Percentiles rank a stretch among this genome's conserved stretches.
Evolutionary conservation across 192 early-diverging fungal genomes (phyloP).

Genomic region (Coemansia sp.): DNA sequence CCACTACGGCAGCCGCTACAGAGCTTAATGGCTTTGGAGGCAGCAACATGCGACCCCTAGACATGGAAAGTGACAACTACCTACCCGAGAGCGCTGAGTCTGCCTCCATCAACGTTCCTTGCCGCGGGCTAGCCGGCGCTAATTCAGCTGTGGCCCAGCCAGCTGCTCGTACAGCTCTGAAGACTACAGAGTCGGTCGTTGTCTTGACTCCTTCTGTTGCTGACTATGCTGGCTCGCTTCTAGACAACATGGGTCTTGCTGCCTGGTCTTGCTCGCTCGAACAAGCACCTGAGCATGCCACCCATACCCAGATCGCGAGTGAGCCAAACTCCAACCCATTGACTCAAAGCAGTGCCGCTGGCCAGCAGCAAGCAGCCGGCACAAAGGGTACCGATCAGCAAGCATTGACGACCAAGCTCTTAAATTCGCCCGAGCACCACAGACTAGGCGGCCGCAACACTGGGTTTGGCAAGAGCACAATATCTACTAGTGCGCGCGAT

Average conservation of each 20-base stretch:
- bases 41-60: neutral
- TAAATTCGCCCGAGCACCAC: conserved; percentile 35
- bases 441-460: conserved; percentile 13
- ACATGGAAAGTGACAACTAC: neutral
- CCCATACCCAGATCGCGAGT: neutral
- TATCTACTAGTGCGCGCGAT: neutral
- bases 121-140: neutral
- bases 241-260: conserved; percentile 16
- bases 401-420: neutral
- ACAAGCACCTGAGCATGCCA: neutral
- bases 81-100: neutral
- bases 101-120: neutral
- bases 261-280: conserved; percentile 5
- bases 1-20: neutral
- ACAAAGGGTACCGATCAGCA: neutral
- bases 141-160: neutral
- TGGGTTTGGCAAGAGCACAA: conserved; percentile 6
- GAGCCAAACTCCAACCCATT: neutral
- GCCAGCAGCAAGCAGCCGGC: neutral
- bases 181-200: neutral
- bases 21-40: neutral
- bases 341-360: neutral
- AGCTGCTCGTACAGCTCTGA: neutral
- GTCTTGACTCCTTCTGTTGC: conserved; percentile 25
- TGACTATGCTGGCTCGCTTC: conserved; percentile 28